Conservation (phyloP, 2,329 filamentous ascomycete genomes). For the Bipolaris bicolor region DNA sequence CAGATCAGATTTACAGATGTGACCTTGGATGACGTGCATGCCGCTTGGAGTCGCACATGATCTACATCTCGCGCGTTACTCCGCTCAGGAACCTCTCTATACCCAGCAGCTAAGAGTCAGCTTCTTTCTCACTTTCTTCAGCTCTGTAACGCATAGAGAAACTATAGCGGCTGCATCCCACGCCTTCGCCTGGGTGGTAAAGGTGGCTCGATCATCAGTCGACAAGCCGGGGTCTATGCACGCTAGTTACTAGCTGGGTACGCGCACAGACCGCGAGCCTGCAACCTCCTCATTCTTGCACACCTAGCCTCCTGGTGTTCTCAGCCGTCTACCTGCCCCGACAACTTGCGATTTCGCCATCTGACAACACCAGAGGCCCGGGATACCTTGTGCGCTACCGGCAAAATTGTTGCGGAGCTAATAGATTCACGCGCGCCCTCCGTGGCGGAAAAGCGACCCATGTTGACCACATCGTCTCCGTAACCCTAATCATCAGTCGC, state of each 20-base stretch:
- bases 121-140: background rate
- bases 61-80: slow-evolving; percentile 11
- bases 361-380: slow-evolving; percentile 4
- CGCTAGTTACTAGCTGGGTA: slow-evolving; percentile 16
- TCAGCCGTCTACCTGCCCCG: slow-evolving; percentile 24
- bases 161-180: background rate
- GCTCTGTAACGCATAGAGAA: background rate
- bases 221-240: slow-evolving; percentile 20
- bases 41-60: slow-evolving; percentile 10
- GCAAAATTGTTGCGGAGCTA: slow-evolving; percentile 32
- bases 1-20: slow-evolving; percentile 25
- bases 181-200: slow-evolving; percentile 2
- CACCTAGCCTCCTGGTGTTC: slow-evolving; percentile 34
- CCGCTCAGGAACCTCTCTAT: background rate
- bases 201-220: slow-evolving; percentile 28
- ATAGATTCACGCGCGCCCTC: slow-evolving; percentile 21
- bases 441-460: slow-evolving; percentile 39
- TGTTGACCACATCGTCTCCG: slow-evolving; percentile 34
- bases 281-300: slow-evolving; percentile 24
- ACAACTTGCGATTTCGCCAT: slow-evolving; percentile 12
- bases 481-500: slow-evolving; percentile 32
- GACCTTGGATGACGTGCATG: slow-evolving; percentile 31
- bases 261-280: slow-evolving; percentile 18
- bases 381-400: slow-evolving; percentile 27
- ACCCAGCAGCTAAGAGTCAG: no score